Percentiles rank a stretch among this genome's conserved stretches.
Evolutionary conservation across 2,329 filamentous ascomycete genomes (phyloP).

Genomic region (Kalmusia sp.): DNA sequence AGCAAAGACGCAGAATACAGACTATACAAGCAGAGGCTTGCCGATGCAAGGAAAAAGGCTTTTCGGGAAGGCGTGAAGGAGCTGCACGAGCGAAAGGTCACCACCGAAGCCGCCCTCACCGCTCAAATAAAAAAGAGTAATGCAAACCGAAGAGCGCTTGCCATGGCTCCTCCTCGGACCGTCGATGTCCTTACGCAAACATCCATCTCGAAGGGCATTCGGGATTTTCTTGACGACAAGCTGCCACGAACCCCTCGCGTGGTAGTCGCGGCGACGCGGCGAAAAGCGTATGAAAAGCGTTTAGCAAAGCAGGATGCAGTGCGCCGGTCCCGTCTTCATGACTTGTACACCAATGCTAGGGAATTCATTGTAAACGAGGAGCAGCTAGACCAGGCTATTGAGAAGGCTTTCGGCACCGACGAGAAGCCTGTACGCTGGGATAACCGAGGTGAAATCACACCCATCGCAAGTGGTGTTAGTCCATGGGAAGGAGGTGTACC

Average conservation of each 20-base stretch:
- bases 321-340: slow-evolving; percentile 76
- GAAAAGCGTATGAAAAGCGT: slow-evolving; percentile 47
- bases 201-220: slow-evolving; percentile 37
- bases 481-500: slow-evolving; percentile 40
- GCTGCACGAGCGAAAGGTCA: slow-evolving; percentile 61
- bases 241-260: slow-evolving; percentile 33
- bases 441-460: slow-evolving; percentile 26
- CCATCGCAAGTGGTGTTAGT: slow-evolving; percentile 30
- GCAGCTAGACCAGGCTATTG: slow-evolving; percentile 76
- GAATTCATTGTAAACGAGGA: slow-evolving; percentile 84
- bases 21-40: slow-evolving; percentile 76
- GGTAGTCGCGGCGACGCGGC: slow-evolving; percentile 38
- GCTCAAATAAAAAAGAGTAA: slow-evolving; percentile 43
- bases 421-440: slow-evolving; percentile 52
- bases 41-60: slow-evolving; percentile 73
- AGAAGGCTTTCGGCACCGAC: slow-evolving; percentile 75
- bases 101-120: slow-evolving; percentile 28
- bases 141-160: slow-evolving; percentile 56
- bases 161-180: slow-evolving; percentile 71
- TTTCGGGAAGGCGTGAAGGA: slow-evolving; percentile 73
- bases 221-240: slow-evolving; percentile 42
- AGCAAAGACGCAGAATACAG: slow-evolving; percentile 57
- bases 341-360: slow-evolving; percentile 87
- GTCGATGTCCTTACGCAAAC: slow-evolving; percentile 57
- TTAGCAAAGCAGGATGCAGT: slow-evolving; percentile 62